phyloP scores from a whole-genome alignment of 1,284 basidiomycete genomes.

The Ceratobasidium sp. region DNA sequence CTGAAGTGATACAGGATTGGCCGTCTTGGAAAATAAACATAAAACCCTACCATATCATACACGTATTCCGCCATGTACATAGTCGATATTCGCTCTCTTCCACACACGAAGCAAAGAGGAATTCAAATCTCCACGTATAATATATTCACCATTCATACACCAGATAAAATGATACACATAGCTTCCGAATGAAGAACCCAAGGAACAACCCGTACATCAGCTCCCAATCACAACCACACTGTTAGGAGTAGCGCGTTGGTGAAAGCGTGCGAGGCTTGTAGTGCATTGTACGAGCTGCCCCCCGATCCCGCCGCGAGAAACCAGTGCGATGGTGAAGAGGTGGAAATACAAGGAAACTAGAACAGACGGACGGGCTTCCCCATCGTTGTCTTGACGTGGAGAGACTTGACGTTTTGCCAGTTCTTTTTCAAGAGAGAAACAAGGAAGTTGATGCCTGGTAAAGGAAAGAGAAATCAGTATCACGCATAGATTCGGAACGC shows the following conservation, averaged over 20 bases:
- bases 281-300: slow-evolving; percentile 63
- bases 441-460: slow-evolving; percentile 96
- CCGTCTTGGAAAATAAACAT: neutral
- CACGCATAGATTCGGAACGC: too few species aligned
- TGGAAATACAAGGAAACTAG: slow-evolving; percentile 53
- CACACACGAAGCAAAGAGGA: neutral
- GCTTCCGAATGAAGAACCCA: slow-evolving; percentile 1
- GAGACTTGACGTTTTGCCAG: slow-evolving; percentile 99
- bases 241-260: slow-evolving; percentile 72
- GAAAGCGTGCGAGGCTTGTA: slow-evolving; percentile 91
- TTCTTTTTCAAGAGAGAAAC: slow-evolving; percentile 99
- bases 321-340: slow-evolving; percentile 33
- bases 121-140: slow-evolving; percentile 6
- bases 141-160: slow-evolving; percentile 32
- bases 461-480: too few species aligned
- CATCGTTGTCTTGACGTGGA: slow-evolving; percentile 99
- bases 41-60: neutral
- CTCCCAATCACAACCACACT: slow-evolving; percentile 82
- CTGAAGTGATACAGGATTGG: neutral
- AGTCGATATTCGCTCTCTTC: neutral
- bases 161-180: neutral
- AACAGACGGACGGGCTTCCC: slow-evolving; percentile 96
- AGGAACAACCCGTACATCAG: slow-evolving; percentile 57
- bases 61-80: neutral
- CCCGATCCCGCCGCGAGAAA: slow-evolving; percentile 21